Evolutionary conservation across 2,329 filamentous ascomycete genomes (phyloP).

Genomic region (Venturia pyrina): DNA sequence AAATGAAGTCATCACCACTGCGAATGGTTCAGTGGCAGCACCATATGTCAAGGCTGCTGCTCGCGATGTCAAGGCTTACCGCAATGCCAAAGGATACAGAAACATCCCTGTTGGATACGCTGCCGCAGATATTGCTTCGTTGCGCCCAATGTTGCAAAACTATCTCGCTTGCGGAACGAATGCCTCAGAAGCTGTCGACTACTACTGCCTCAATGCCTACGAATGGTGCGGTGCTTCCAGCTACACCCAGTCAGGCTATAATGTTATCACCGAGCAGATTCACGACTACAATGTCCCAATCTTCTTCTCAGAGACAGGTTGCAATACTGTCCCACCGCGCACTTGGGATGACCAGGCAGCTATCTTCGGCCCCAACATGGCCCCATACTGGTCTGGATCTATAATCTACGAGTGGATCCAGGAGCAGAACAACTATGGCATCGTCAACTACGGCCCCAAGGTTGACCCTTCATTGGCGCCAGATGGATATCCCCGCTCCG

Average conservation of each 20-base stretch:
- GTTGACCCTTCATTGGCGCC: conserved; percentile 43
- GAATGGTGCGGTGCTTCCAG: conserved; percentile 42
- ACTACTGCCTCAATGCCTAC: conserved; percentile 79
- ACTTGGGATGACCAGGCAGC: conserved; percentile 63
- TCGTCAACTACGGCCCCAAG: conserved; percentile 64
- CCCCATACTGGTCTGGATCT: conserved; percentile 59
- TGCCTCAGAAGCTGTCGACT: conserved; percentile 60
- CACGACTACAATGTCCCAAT: conserved; percentile 70
- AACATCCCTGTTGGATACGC: conserved; percentile 80
- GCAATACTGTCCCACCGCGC: conserved; percentile 54
- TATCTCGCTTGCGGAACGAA: conserved; percentile 74
- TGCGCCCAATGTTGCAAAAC: conserved; percentile 55
- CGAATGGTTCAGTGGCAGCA: conserved; percentile 51
- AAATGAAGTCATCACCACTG: conserved; percentile 68
- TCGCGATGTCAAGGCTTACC: conserved; percentile 74
- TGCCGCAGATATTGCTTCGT: conserved; percentile 65
- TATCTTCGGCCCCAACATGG: conserved; percentile 68
- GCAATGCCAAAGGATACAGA: conserved; percentile 65
- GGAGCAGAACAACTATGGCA: conserved; percentile 72
- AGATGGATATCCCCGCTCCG: conserved; percentile 60
- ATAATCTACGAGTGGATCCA: conserved; percentile 89
- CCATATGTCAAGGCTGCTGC: conserved; percentile 76
- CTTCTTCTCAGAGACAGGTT: conserved; percentile 84
- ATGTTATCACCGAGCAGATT: conserved; percentile 55
- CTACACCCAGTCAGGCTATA: conserved; percentile 59